Conservation (phyloP, 2,329 filamentous ascomycete genomes). For the Emmonsia crescens region DNA sequence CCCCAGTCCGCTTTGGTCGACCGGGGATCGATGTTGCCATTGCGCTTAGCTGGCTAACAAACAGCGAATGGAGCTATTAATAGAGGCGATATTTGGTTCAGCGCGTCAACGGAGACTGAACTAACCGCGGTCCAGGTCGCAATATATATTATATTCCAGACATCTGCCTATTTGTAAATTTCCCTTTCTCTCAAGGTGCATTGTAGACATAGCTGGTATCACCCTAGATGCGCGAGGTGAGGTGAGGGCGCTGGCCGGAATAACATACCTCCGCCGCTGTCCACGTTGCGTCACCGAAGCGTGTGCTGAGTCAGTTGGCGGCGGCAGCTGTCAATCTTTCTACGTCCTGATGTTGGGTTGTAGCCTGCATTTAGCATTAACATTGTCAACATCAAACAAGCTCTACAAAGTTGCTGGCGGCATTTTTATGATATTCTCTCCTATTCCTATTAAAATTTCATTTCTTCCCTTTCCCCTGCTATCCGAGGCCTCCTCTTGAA, state of each 20-base stretch:
- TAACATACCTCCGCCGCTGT: neutral
- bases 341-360: neutral
- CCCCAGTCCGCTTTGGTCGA: slow-evolving; percentile 71
- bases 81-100: neutral
- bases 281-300: neutral
- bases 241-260: neutral
- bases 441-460: neutral
- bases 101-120: neutral
- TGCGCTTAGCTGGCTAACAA: slow-evolving; percentile 28
- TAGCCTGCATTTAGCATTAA: neutral
- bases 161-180: neutral
- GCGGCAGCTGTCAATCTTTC: neutral
- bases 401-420: neutral
- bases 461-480: neutral
- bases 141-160: neutral
- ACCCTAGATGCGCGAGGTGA: no score
- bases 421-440: neutral
- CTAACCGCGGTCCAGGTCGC: neutral
- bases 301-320: neutral
- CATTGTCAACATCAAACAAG: neutral
- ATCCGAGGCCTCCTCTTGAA: neutral
- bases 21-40: slow-evolving; percentile 45
- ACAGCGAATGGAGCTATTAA: neutral
- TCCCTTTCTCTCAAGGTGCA: neutral
- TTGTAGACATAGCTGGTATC: no score